These are phyloP conservation scores for Eimeria acervulina DNA, from an alignment of 169 alveolate species.

Conservation along the genomic window DNA sequence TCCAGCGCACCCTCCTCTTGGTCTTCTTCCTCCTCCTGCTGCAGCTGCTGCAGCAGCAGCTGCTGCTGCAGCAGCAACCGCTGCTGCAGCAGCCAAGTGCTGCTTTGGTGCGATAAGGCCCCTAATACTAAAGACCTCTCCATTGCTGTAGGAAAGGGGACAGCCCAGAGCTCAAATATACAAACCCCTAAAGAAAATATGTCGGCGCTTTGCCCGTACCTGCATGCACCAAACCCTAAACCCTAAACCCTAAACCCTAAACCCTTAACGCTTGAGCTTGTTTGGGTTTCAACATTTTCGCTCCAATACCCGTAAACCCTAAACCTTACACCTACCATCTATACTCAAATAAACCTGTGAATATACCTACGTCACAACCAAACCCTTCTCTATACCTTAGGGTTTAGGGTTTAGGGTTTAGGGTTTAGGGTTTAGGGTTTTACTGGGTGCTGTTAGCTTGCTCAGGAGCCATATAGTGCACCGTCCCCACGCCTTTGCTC, in stretches of 20 bases:
- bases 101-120: neutral
- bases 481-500: constrained; percentile 66
- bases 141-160: constrained; percentile 63
- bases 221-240: neutral
- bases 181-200: constrained; percentile 46
- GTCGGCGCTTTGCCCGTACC: constrained; percentile 70
- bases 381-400: neutral
- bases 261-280: neutral
- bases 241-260: constrained; percentile 15
- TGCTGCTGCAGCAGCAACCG: constrained; percentile 49
- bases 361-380: neutral
- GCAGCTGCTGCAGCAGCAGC: neutral
- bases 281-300: neutral
- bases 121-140: constrained; percentile 61
- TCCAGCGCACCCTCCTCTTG: neutral
- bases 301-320: neutral
- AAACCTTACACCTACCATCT: neutral
- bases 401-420: constrained; percentile 22
- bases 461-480: constrained; percentile 78
- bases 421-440: neutral
- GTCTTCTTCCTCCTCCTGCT: neutral
- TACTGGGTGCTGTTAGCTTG: constrained; percentile 21
- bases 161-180: constrained; percentile 48
- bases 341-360: neutral
- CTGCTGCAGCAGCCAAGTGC: constrained; percentile 3